A percentile compares a stretch with the other conserved stretches of the same genome.
phyloP scores from a whole-genome alignment of 176 grass and related monocot genomes.

The Carex kokanica region DNA sequence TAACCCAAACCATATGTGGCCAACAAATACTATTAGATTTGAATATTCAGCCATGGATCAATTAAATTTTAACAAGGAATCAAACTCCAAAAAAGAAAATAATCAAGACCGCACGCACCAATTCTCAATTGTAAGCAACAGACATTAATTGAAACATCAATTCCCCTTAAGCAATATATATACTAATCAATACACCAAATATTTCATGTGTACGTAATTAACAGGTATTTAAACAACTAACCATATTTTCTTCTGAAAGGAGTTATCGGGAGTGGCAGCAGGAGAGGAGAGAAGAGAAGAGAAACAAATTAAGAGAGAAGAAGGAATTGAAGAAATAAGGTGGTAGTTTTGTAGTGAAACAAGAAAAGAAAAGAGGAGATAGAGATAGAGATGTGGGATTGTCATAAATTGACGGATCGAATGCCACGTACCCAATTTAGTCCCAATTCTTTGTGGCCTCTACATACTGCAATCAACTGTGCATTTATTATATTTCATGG shows the following conservation, averaged over 20 bases:
- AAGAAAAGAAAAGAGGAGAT: neutral
- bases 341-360: conserved; percentile 21
- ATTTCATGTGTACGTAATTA: neutral
- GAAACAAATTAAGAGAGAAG: conserved; percentile 2
- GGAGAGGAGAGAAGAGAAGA: too few relatives aligned
- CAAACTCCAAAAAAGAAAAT: neutral
- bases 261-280: conserved; percentile 7
- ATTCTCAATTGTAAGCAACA: neutral
- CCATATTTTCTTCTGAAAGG: conserved; percentile 14
- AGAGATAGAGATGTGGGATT: neutral
- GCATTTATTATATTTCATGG: neutral
- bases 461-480: neutral
- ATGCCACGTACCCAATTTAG: conserved; percentile 13
- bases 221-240: neutral
- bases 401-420: conserved; percentile 17
- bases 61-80: neutral
- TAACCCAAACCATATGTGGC: neutral
- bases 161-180: neutral
- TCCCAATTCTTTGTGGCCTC: neutral
- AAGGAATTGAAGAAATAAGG: conserved; percentile 13
- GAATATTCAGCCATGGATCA: neutral
- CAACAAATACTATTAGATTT: neutral
- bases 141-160: neutral
- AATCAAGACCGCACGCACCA: neutral
- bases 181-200: neutral